Conservation (phyloP, 106 monocot species). For the Chionographis japonica region DNA sequence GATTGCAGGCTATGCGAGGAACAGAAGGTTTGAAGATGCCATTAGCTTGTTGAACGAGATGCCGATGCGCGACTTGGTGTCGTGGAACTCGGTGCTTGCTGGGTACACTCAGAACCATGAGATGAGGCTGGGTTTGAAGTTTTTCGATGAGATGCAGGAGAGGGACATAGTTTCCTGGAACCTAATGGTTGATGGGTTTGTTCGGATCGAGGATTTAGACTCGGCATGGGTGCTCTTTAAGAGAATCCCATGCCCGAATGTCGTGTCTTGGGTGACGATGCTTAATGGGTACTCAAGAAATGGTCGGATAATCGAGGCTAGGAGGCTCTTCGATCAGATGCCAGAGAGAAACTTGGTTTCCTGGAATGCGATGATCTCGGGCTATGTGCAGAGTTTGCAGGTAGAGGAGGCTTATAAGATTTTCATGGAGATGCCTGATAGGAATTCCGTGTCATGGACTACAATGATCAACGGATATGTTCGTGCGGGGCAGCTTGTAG, state of each 20-base stretch:
- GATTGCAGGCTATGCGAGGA: conserved; percentile 54
- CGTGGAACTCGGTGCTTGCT: conserved; percentile 45
- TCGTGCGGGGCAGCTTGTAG: conserved; percentile 29
- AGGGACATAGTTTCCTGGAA: conserved; percentile 60
- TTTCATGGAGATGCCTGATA: conserved; percentile 42
- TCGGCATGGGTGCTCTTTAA: conserved; percentile 30
- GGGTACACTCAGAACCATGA: conserved; percentile 46
- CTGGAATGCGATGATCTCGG: conserved; percentile 59
- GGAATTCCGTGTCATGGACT: conserved; percentile 52
- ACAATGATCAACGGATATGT: conserved; percentile 55
- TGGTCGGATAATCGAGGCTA: conserved; percentile 35
- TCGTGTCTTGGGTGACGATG: conserved; percentile 58
- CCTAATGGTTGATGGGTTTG: conserved; percentile 49
- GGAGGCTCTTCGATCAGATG: conserved; percentile 54
- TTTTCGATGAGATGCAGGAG: conserved; percentile 41
- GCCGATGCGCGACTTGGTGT: conserved; percentile 30
- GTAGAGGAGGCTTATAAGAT: conserved; percentile 40
- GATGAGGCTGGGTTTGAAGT: conserved; percentile 27
- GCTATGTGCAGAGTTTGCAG: conserved; percentile 31
- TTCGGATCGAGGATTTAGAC: conserved; percentile 30
- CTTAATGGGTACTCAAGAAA: conserved; percentile 42
- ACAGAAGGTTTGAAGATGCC: conserved; percentile 36
- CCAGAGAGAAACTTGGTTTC: conserved; percentile 43
- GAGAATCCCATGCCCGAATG: conserved; percentile 32
- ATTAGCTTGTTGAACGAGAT: conserved; percentile 26